Evolutionary conservation across 257 asterid genomes (phyloP), one percentile per base, ranked within the genome.

Genomic region (Solanum commersonii): DNA sequence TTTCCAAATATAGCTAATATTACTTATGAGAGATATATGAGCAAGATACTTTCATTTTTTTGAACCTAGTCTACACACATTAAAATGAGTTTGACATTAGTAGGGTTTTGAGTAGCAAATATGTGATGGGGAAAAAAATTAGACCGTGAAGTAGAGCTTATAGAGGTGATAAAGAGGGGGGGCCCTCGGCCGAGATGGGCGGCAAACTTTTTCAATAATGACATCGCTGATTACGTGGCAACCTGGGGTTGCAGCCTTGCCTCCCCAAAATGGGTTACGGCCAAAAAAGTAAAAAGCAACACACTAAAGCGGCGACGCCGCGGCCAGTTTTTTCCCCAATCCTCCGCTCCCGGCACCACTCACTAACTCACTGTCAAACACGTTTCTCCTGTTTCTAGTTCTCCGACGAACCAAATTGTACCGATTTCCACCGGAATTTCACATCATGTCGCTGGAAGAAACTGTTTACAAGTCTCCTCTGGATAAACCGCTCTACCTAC

Each of bases 401-500:
- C 15, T 49, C 60, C 85, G 40, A 10, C 59, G 37, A 81, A 89
- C 76, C 77, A 18, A 29, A 15, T 89, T 77, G 87, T 90, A 91
- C 93, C n/a, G 84, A 25, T 14, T n/a, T 42, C 13, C 6, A 8
- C 37, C 91, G 90, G 95, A 93, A 88, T 91, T 93, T 59, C 25
- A 77, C 92, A 73, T 87, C 92, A 90, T 89, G 93, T 90, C 93
- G 88, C 91, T 94, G 91, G 96, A 91, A 76, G 94, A 92, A 34
- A 37, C 92, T 73, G 90, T 90, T 34, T 89, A 44, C 27, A 97
- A 95, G 95, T 93, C 96, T 27, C 94, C 92, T 40, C 99, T 97
- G n/a, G 96, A 96, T 74, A 96, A 95, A 91, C 98, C 99, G 87
- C 98, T 97, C 67, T 90, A 94, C 90, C 93, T 56, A 86, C 99